Conservation (phyloP, 352 stramenopile genomes). For the Pythium brassicae region DNA sequence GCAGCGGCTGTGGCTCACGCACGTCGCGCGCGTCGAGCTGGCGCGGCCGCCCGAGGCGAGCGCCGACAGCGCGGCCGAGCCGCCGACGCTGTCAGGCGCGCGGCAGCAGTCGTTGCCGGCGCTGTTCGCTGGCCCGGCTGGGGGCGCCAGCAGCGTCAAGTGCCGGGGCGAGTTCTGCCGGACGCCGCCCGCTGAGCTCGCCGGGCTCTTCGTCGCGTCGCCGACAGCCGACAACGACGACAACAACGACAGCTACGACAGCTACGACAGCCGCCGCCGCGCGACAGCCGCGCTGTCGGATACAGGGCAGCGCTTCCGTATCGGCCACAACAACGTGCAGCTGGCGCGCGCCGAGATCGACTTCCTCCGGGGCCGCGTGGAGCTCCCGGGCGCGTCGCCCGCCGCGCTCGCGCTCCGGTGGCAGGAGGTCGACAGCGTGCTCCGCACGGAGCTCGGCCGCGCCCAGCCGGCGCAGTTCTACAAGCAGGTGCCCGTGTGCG, state of each 20-base stretch:
- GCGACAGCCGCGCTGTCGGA: slow-evolving; percentile 33
- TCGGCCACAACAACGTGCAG: slow-evolving; percentile 72
- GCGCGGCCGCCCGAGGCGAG: background rate
- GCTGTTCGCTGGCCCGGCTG: slow-evolving; percentile 23
- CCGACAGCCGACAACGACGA: background rate
- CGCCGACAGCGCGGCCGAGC: background rate
- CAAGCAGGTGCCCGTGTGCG: slow-evolving; percentile 69
- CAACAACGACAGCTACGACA: slow-evolving; percentile 5
- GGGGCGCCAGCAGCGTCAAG: slow-evolving; percentile 16
- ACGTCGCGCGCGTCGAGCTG: slow-evolving; percentile 19
- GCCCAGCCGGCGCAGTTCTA: slow-evolving; percentile 70
- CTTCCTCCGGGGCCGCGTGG: slow-evolving; percentile 28
- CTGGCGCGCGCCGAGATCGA: slow-evolving; percentile 54
- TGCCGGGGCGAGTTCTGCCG: slow-evolving; percentile 73
- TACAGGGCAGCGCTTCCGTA: slow-evolving; percentile 52
- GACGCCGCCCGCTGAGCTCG: slow-evolving; percentile 21
- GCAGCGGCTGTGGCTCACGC: slow-evolving; percentile 35
- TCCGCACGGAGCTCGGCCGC: slow-evolving; percentile 58
- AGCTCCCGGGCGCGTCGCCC: slow-evolving; percentile 1
- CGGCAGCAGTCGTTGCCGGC: slow-evolving; percentile 40
- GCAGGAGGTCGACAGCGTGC: slow-evolving; percentile 61
- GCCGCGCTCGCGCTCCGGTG: slow-evolving; percentile 33
- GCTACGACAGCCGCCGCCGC: too few species aligned
- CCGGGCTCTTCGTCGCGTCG: slow-evolving; percentile 26
- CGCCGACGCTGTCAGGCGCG: background rate